Base-by-base conservation (phyloP, 306 rosid genomes). In the Malus asiatica region DNA sequence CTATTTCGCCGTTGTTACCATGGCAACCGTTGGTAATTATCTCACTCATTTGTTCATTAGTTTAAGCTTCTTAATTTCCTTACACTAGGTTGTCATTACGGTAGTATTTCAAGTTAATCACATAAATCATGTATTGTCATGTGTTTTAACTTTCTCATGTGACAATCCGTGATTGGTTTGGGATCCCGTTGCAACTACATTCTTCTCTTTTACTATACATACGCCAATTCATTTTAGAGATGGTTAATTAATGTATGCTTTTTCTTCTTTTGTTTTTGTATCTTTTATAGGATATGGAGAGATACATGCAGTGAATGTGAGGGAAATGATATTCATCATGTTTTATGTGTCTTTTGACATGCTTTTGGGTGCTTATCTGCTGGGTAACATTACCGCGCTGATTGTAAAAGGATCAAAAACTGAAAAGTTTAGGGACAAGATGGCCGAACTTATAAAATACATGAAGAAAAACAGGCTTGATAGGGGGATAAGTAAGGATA, bases 301-400 rank as follows among this genome's bases (percentile, higher is more conserved):
- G 2, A 76, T 90, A 58, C 92, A 90, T 59, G 92, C 92, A 2
- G 92, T 88, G 76, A 90, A 90, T 71, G 71, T 77, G 46, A 86
- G 95, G 74, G 95, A 90, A 69, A 90, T 90, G 95, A 90, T 90
- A 75, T 90, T 88, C 79, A 70, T 90, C 68, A 90, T 90, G 92
- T 10, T 84, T 51, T 90, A 84, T 81, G 89, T 88, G 32, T 90
- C 95, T 22, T 78, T 82, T 57, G 95, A 90, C 83, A 90, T 90
- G 92, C 83, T 88, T 86, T 88, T 90, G 11, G 92, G 87, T 46
- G 90, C 90, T 71, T 90, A 90, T 74, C 76, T 90, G 69, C 77
- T 90, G 35, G 95, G 95, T 77, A 90, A 90, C 52, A 90, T 90
- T 46, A 68, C 92, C 5, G 92, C 95, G 4, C 61, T 90, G 74